Evolutionary conservation across 2,329 filamentous ascomycete genomes (phyloP).

Genomic region (Scedosporium dehoogii): DNA sequence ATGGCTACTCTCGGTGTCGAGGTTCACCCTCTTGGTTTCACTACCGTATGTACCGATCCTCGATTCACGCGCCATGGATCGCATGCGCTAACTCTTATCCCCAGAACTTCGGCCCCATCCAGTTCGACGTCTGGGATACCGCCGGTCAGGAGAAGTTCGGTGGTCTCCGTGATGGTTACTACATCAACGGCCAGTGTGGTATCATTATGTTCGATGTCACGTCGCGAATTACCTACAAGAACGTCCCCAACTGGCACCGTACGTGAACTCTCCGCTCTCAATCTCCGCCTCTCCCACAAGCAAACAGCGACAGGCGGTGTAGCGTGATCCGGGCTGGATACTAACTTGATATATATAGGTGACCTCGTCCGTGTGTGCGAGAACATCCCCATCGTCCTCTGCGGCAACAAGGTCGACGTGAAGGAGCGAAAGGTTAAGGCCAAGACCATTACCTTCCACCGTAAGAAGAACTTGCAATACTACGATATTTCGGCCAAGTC

Average conservation of each 20-base stretch:
- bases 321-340: constrained; percentile 11
- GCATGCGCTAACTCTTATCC: constrained; percentile 1
- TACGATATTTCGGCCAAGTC: constrained; percentile 99
- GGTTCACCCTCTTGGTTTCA: constrained; percentile 96
- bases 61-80: neutral
- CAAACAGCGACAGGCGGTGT: neutral
- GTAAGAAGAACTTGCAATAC: constrained; percentile 99
- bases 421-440: constrained; percentile 99
- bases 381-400: constrained; percentile 97
- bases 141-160: constrained; percentile 99
- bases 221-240: constrained; percentile 99
- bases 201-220: constrained; percentile 99
- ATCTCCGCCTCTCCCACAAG: neutral
- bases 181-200: constrained; percentile 99
- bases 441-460: constrained; percentile 99
- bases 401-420: constrained; percentile 99
- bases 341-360: constrained; percentile 40
- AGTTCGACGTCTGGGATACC: constrained; percentile 99
- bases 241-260: constrained; percentile 99
- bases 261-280: constrained; percentile 33
- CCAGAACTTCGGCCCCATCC: constrained; percentile 88
- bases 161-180: constrained; percentile 98
- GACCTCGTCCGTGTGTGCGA: constrained; percentile 98
- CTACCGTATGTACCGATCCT: constrained; percentile 63
- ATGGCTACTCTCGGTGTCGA: constrained; percentile 99